phyloP scores from a whole-genome alignment of 2,329 filamentous ascomycete genomes.

The Arachnomyces sp. region DNA sequence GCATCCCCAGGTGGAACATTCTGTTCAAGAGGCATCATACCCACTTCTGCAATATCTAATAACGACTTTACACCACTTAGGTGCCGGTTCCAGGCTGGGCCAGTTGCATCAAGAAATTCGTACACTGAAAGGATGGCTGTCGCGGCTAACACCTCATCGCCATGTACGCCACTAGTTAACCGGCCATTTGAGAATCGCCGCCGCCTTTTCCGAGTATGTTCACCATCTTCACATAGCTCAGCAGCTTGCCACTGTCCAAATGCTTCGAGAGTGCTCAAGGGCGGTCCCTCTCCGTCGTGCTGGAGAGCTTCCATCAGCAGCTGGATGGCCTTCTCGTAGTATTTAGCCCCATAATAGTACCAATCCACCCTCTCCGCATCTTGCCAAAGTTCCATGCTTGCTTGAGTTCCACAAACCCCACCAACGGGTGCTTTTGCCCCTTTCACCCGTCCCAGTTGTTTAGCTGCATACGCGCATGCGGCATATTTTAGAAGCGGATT shows the following conservation, averaged over 20 bases:
- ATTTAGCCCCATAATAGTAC: conserved; percentile 55
- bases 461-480: conserved; percentile 55
- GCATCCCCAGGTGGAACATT: conserved; percentile 36
- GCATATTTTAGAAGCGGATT: conserved; percentile 45
- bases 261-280: conserved; percentile 26
- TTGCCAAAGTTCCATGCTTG: conserved; percentile 48
- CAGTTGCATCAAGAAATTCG: conserved; percentile 60
- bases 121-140: conserved; percentile 61
- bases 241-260: conserved; percentile 30
- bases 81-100: conserved; percentile 56
- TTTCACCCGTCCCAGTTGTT: conserved; percentile 51
- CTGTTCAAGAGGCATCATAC: conserved; percentile 33
- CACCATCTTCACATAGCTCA: conserved; percentile 25
- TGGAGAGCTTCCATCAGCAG: conserved; percentile 43
- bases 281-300: conserved; percentile 27
- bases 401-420: conserved; percentile 38
- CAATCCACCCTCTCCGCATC: conserved; percentile 47
- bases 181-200: conserved; percentile 38
- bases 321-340: conserved; percentile 57
- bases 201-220: conserved; percentile 38
- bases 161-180: conserved; percentile 31
- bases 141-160: conserved; percentile 56
- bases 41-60: conserved; percentile 41
- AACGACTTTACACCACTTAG: conserved; percentile 59
- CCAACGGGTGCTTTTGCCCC: conserved; percentile 45